Evolutionary conservation across 1,284 basidiomycete species (phyloP).

Genomic region (Acaromyces ingoldii): DNA sequence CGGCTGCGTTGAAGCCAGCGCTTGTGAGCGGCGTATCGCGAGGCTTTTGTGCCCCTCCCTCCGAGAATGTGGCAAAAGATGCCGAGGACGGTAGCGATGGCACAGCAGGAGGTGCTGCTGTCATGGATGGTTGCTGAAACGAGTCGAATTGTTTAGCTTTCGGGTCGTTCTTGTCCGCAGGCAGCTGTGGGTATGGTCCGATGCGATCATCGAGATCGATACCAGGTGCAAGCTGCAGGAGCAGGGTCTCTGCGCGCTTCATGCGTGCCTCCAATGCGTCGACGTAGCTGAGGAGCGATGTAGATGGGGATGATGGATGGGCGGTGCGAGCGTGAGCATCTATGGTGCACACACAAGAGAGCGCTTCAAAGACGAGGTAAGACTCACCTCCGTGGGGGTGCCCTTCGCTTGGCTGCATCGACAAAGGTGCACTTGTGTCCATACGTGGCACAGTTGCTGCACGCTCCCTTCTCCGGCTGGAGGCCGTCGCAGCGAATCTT

Average conservation of each 20-base stretch:
- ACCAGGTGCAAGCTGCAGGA: slow-evolving; percentile 30
- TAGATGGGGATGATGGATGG: slow-evolving; percentile 4
- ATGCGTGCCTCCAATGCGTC: slow-evolving; percentile 44
- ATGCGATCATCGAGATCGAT: slow-evolving; percentile 40
- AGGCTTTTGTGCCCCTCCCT: no score
- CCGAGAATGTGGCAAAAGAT: no score
- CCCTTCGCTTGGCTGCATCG: slow-evolving; percentile 27
- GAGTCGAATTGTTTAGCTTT: background rate
- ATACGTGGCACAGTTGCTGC: slow-evolving; percentile 38
- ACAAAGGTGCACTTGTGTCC: slow-evolving; percentile 43
- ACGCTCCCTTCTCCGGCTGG: slow-evolving; percentile 30
- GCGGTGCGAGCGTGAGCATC: background rate
- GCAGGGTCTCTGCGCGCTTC: slow-evolving; percentile 33
- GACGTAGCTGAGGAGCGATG: slow-evolving; percentile 31
- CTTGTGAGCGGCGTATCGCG: no score
- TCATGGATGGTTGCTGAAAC: background rate
- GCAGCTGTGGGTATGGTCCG: slow-evolving; percentile 32
- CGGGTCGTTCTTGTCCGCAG: slow-evolving; percentile 23
- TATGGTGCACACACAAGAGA: background rate
- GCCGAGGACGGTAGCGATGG: background rate
- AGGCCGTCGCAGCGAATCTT: slow-evolving; percentile 44
- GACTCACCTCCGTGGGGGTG: slow-evolving; percentile 16
- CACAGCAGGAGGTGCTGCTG: background rate
- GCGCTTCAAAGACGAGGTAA: background rate
- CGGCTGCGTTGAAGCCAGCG: background rate